Conservation (phyloP, 1,284 basidiomycete genomes). For the Wallemia mellicola region DNA sequence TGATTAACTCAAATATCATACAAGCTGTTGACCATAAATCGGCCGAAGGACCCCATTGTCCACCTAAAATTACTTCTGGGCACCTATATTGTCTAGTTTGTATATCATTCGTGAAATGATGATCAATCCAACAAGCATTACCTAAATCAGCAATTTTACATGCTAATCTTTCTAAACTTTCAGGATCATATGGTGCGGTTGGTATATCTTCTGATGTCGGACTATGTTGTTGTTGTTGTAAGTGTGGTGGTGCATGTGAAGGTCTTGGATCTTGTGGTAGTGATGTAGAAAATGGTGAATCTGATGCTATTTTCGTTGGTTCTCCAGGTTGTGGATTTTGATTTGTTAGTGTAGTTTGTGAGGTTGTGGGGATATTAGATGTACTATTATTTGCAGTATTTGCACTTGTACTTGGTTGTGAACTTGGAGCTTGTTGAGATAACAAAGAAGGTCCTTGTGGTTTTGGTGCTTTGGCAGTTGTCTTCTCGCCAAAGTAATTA, state of each 20-base stretch:
- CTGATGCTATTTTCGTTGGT: conserved; percentile 3
- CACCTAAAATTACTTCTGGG: conserved; percentile 86
- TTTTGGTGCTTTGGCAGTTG: not conserved
- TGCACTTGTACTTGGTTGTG: conserved; percentile 11
- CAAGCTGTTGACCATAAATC: conserved; percentile 92
- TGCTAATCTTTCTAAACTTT: conserved; percentile 51
- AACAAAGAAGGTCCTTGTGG: not conserved
- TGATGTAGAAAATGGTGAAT: conserved; percentile 2
- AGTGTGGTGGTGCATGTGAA: conserved; percentile 10
- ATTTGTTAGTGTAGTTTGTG: conserved; percentile 7
- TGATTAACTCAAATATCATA: conserved; percentile 65
- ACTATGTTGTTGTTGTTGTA: conserved; percentile 25
- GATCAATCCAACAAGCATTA: conserved; percentile 59
- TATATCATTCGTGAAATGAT: conserved; percentile 83
- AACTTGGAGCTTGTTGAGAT: not conserved
- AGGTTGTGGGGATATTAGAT: conserved; percentile 10
- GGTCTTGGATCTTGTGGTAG: not conserved
- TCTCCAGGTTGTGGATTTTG: not conserved
- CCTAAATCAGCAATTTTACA: conserved; percentile 97
- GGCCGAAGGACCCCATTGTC: conserved; percentile 78
- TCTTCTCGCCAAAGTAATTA: not conserved
- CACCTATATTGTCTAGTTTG: conserved; percentile 92
- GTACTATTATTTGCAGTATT: no score
- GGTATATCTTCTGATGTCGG: conserved; percentile 15
- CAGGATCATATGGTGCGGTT: conserved; percentile 25